These are phyloP conservation scores for Dictyostelium capitatum DNA, from an alignment of 78 protist species.

Conservation along the genomic window DNA sequence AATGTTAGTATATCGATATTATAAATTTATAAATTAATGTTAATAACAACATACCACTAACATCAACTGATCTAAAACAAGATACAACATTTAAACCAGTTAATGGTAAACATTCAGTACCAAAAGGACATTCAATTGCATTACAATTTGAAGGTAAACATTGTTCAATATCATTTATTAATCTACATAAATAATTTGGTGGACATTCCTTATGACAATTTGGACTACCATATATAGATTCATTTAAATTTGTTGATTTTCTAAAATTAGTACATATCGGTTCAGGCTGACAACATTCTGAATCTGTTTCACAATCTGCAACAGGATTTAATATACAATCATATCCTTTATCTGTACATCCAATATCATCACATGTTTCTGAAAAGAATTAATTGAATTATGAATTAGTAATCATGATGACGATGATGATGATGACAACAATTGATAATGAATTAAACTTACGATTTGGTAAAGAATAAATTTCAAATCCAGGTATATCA, in stretches of 20 bases:
- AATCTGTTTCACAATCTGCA: not conserved
- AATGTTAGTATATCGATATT: no score
- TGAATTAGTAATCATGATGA: not conserved
- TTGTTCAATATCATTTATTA: not conserved
- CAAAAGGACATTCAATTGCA: not conserved
- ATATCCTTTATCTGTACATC: slow-evolving; percentile 7
- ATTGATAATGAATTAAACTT: not conserved
- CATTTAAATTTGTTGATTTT: not conserved
- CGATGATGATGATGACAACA: not conserved
- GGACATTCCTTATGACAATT: slow-evolving; percentile 2
- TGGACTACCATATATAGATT: not conserved
- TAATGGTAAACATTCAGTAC: slow-evolving; percentile 28
- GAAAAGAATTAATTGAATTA: not conserved
- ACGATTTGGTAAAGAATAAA: not conserved
- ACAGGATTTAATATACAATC: not conserved
- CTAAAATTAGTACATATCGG: slow-evolving; percentile 14
- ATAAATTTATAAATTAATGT: no score
- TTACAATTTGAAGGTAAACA: slow-evolving; percentile 32
- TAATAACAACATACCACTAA: no score
- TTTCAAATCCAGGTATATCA: slow-evolving; percentile 1
- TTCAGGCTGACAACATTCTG: slow-evolving; percentile 22
- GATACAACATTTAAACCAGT: slow-evolving; percentile 6
- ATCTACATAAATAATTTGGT: slow-evolving; percentile 22
- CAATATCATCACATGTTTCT: slow-evolving; percentile 2
- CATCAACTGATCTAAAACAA: not conserved